These are phyloP conservation scores for Euphorbia lathyris DNA, from an alignment of 345 rosid species.

Conservation along the genomic window DNA sequence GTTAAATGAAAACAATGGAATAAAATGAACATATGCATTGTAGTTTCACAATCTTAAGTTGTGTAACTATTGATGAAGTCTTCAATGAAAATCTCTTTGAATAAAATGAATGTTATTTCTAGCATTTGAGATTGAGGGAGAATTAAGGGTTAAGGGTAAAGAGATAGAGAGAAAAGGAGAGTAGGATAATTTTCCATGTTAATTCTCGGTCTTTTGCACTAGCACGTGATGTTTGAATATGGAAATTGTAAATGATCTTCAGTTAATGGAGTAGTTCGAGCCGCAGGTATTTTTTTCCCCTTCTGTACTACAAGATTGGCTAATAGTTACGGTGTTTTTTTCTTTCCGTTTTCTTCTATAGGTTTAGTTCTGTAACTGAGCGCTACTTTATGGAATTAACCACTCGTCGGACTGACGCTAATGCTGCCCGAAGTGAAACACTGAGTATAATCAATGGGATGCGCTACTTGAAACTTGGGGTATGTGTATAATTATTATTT, in stretches of 20 bases:
- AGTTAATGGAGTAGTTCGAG: neutral
- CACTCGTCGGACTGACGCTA: constrained; percentile 79
- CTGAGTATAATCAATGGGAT: constrained; percentile 94
- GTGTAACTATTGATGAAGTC: neutral
- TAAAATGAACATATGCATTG: neutral
- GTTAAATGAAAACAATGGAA: constrained; percentile 8
- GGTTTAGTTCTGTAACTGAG: constrained; percentile 98
- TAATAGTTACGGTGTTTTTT: constrained; percentile 11
- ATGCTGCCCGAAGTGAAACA: constrained; percentile 84
- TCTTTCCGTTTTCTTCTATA: constrained; percentile 29
- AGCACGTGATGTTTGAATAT: neutral
- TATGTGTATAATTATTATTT: constrained; percentile 37
- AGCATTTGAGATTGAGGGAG: neutral
- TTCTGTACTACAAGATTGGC: neutral
- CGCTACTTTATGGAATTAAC: constrained; percentile 92
- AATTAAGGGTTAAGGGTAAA: neutral
- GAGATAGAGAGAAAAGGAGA: neutral
- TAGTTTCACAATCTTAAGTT: neutral
- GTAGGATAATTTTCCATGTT: neutral
- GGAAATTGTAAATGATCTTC: neutral
- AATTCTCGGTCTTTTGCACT: neutral
- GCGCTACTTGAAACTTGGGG: constrained; percentile 99
- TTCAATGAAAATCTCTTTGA: neutral
- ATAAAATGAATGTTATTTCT: neutral
- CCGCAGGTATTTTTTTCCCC: neutral